Conservation (phyloP, 2,329 filamentous ascomycete genomes). For the Sclerotinia nivalis region DNA sequence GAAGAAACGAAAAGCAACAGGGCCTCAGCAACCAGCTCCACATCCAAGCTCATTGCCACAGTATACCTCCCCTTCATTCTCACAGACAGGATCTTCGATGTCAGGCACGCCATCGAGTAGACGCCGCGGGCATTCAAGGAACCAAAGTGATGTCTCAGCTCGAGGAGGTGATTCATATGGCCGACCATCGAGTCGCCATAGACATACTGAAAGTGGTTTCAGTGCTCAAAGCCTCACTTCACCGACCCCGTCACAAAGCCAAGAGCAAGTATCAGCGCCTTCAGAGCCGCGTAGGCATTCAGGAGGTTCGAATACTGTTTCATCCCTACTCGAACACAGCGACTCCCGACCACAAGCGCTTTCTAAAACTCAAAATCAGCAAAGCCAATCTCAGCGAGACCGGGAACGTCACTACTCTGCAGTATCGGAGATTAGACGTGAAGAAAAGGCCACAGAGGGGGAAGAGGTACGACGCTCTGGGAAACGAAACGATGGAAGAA, state of each 20-base stretch:
- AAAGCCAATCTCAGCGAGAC: conserved; percentile 33
- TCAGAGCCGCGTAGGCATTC: conserved; percentile 34
- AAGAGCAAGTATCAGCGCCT: conserved; percentile 27
- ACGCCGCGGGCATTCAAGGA: conserved; percentile 61
- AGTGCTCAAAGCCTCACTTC: conserved; percentile 32
- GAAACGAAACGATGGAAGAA: conserved; percentile 41
- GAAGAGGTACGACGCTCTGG: conserved; percentile 37
- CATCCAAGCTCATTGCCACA: conserved; percentile 50
- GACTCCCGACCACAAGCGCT: conserved; percentile 32
- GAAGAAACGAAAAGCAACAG: conserved; percentile 78
- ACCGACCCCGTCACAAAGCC: conserved; percentile 26
- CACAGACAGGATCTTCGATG: conserved; percentile 53
- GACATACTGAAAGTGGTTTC: conserved; percentile 37
- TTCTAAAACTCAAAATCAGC: conserved; percentile 32
- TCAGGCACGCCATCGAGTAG: conserved; percentile 55
- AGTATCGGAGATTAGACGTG: conserved; percentile 16
- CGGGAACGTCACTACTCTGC: conserved; percentile 15
- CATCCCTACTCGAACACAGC: conserved; percentile 38
- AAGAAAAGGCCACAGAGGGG: conserved; percentile 34
- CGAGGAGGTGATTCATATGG: conserved; percentile 41
- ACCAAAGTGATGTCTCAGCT: conserved; percentile 61
- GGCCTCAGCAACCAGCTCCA: conserved; percentile 51
- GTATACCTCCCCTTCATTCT: conserved; percentile 57
- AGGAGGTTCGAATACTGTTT: conserved; percentile 38
- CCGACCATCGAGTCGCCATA: conserved; percentile 45